Base-by-base conservation (phyloP, 2,329 filamentous ascomycete genomes). In the Arthrobotrys sinensis region DNA sequence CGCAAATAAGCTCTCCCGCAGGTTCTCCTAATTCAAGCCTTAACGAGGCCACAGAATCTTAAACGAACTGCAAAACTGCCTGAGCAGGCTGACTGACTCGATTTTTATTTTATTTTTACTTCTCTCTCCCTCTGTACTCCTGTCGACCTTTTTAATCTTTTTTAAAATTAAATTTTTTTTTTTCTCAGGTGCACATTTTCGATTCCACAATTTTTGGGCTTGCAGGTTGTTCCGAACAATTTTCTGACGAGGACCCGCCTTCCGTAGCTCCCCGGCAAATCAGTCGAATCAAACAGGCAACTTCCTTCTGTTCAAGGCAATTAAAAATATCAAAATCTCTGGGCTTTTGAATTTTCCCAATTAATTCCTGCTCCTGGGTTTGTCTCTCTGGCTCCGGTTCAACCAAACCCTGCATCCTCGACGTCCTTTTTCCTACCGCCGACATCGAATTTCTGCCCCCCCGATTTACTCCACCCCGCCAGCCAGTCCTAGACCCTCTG, bases 191-290 rank as follows among this genome's bases (percentile, higher is more conserved):
- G 19, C 14, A 10, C 19, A 50, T 50, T 50, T 50, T 6, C 5
- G n/a, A 16, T 53, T 53, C 5, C n/a, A 52, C 5, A 36, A 19
- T 50, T 38, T 52, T 38, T 19, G 45, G 21, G 34, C 19, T n/a
- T 64, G 60, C 60, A 43, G 16, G 52, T n/a, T 46, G 67, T 66
- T 60, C 69, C 48, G 69, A 66, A 8, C 38, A 28, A 40, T 21
- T 46, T 55, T 65, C 62, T 57, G 62, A 38, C 46, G 46, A 57
- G 52, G 64, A 76, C 71, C 72, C 64, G 72, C 72, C 72, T 76
- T 76, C 72, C 72, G 72, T 70, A 69, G 72, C 72, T 76, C 64
- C 72, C 72, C 72, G 72, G 72, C 64, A 62, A 53, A 64, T 50
- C 72, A 60, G 19, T 69, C 64, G 68, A 19, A 40, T 57, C 36